Percentiles rank a stretch among this genome's conserved stretches.
Evolutionary conservation across 148 eudicot genomes (phyloP).

Genomic region (Rhododendron henanense): DNA sequence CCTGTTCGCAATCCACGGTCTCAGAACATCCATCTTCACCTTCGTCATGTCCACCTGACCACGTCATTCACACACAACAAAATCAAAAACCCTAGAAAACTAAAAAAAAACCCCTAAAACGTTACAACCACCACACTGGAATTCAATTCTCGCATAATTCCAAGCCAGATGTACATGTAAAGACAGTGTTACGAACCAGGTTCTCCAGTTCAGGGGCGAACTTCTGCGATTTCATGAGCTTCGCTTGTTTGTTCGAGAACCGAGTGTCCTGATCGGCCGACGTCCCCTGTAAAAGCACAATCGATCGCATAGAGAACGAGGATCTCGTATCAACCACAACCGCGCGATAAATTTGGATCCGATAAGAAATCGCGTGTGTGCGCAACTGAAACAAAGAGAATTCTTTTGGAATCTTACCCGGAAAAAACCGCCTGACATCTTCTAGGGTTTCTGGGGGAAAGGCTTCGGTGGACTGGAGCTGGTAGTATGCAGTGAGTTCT

Average conservation of each 20-base stretch:
- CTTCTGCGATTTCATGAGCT: slow-evolving; percentile 90
- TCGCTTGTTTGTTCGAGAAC: slow-evolving; percentile 95
- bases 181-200: slow-evolving; percentile 45
- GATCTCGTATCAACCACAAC: background rate
- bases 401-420: slow-evolving; percentile 41
- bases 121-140: background rate
- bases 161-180: background rate
- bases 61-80: background rate
- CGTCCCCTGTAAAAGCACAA: slow-evolving; percentile 58
- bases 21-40: slow-evolving; percentile 93
- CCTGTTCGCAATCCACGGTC: slow-evolving; percentile 88
- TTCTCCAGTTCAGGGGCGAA: slow-evolving; percentile 85
- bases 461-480: background rate
- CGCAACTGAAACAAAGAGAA: background rate
- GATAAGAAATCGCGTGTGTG: background rate
- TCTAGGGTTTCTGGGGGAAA: slow-evolving; percentile 59
- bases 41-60: slow-evolving; percentile 74
- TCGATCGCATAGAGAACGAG: background rate
- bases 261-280: slow-evolving; percentile 98
- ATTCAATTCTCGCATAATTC: background rate
- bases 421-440: slow-evolving; percentile 98
- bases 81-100: background rate
- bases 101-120: background rate
- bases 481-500: background rate
- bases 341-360: background rate